A percentile compares a stretch with the other conserved stretches of the same genome.
Conservation (phyloP, 2,329 filamentous ascomycete genomes). For the Neurospora sp. region DNA sequence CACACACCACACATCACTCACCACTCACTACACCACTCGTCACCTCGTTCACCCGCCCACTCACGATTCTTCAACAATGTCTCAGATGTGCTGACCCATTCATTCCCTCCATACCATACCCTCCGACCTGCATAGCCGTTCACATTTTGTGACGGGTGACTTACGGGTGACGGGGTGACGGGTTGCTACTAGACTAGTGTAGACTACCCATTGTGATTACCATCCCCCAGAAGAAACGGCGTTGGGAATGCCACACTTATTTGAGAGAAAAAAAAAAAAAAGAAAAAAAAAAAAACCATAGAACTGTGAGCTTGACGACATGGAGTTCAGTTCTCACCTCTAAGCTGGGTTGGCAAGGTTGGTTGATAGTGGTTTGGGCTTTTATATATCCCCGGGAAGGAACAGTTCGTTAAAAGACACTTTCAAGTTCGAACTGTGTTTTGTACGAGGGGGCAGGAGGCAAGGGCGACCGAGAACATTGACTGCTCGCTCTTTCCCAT, state of each 20-base stretch:
- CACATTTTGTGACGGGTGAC: background rate
- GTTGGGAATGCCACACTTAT: background rate
- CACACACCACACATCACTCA: background rate
- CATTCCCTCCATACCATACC: background rate
- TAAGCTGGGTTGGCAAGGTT: background rate
- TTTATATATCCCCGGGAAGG: background rate
- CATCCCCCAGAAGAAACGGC: background rate
- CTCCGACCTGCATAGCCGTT: conserved; percentile 16
- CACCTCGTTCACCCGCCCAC: background rate
- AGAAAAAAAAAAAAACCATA: background rate
- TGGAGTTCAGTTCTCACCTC: background rate
- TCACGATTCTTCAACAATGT: background rate
- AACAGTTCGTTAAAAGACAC: background rate
- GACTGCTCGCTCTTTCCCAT: background rate
- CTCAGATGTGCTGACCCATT: background rate
- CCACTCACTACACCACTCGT: background rate
- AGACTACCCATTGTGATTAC: background rate
- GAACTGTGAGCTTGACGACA: background rate
- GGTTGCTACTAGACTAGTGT: background rate
- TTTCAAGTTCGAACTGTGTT: background rate
- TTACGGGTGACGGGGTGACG: background rate
- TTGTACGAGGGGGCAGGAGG: background rate
- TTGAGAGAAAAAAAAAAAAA: background rate
- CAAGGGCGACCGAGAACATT: background rate
- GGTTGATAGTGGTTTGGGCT: background rate